phyloP scores from a whole-genome alignment of 345 rosid genomes.

The Pistacia atlantica region DNA sequence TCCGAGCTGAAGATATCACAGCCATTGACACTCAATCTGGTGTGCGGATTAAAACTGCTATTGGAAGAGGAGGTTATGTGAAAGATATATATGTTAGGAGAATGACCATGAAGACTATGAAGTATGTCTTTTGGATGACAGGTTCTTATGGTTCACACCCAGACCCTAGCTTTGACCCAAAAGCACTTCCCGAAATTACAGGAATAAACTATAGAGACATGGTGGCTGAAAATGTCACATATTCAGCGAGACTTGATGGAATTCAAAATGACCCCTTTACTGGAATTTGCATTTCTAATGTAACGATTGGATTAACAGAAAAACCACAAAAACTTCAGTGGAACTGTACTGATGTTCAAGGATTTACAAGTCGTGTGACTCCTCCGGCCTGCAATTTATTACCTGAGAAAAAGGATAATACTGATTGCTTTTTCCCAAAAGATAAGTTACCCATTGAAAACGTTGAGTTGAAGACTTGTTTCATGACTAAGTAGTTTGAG shows the following conservation, averaged over 20 bases:
- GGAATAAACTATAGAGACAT: conserved; percentile 58
- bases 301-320: conserved; percentile 39
- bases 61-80: conserved; percentile 62
- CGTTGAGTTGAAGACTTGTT: conserved; percentile 47
- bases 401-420: conserved; percentile 35
- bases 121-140: conserved; percentile 82
- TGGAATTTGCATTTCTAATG: conserved; percentile 73
- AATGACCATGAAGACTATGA: conserved; percentile 58
- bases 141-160: conserved; percentile 69
- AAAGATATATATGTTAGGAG: conserved; percentile 61
- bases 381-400: conserved; percentile 59
- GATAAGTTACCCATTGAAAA: conserved; percentile 65
- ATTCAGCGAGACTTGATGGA: conserved; percentile 55
- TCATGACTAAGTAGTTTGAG: too few species aligned
- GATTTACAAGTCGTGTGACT: conserved; percentile 54
- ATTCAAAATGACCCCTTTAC: conserved; percentile 31
- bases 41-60: conserved; percentile 62
- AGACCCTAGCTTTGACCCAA: conserved; percentile 53
- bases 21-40: conserved; percentile 58
- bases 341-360: conserved; percentile 70
- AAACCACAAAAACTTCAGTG: conserved; percentile 52
- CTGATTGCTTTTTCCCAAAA: conserved; percentile 52
- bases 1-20: conserved; percentile 56
- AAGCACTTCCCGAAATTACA: conserved; percentile 54
- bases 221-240: conserved; percentile 59